Evolutionary conservation across 495 filamentous ascomycete species (phyloP).

Genomic region (Acidiella bohemica): DNA sequence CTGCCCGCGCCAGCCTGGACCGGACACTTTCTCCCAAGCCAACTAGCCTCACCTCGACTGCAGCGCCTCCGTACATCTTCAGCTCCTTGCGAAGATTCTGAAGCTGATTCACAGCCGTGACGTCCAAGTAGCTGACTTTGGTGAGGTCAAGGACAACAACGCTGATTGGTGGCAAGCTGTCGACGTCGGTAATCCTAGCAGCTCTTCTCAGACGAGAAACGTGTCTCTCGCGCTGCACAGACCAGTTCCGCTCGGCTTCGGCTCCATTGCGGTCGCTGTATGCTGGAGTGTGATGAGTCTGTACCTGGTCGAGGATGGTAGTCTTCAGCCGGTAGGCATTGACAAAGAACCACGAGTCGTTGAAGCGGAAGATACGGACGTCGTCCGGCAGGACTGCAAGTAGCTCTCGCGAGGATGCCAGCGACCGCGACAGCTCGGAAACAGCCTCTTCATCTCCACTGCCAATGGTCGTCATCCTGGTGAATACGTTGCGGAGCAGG

Average conservation of each 20-base stretch:
- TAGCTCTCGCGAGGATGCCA: conserved; percentile 3
- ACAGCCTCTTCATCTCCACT: conserved; percentile 2
- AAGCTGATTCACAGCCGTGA: conserved; percentile 6
- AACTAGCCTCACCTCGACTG: conserved; percentile 10
- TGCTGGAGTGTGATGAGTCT: conserved; percentile 24
- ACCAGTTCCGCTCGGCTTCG: conserved; percentile 33
- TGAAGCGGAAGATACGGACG: conserved; percentile 31
- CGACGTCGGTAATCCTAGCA: conserved; percentile 8
- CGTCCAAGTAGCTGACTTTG: conserved; percentile 14
- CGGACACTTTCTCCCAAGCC: conserved; percentile 6
- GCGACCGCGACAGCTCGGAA: conserved; percentile 7
- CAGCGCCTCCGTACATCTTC: conserved; percentile 7
- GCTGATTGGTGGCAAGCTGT: conserved; percentile 12
- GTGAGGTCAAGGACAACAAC: conserved; percentile 16
- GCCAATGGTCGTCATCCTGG: conserved; percentile 18
- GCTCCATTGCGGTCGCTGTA: conserved; percentile 25
- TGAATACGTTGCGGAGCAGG: conserved; percentile 34
- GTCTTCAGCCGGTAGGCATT: conserved; percentile 36
- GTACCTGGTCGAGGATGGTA: conserved; percentile 31
- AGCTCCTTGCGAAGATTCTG: conserved; percentile 9
- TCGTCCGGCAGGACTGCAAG: conserved; percentile 25
- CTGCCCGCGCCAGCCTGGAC: too few relatives aligned
- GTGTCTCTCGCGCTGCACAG: conserved; percentile 28
- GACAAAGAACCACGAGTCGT: conserved; percentile 35
- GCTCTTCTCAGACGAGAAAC: conserved; percentile 25